These are phyloP conservation scores for Calocybe cyanea DNA, from an alignment of 768 basidiomycete genomes.

Conservation along the genomic window DNA sequence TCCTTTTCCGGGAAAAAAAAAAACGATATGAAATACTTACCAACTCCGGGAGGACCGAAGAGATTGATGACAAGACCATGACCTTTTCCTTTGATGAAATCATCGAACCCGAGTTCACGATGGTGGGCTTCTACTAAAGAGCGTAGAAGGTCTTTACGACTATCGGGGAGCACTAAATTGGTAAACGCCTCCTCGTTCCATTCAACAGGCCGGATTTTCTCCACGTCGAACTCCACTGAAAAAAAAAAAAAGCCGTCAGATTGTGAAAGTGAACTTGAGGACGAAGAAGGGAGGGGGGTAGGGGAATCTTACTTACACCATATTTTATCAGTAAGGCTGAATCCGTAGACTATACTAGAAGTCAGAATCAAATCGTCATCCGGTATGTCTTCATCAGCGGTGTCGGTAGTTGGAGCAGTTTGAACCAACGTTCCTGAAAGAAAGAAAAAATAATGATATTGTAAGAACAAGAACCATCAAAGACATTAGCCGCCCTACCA, in stretches of 20 bases:
- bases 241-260: neutral
- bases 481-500: too few species aligned
- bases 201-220: constrained; percentile 44
- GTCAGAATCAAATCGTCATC: constrained; percentile 55
- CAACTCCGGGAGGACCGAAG: constrained; percentile 55
- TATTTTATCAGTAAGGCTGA: constrained; percentile 54
- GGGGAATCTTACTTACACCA: constrained; percentile 53
- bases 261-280: neutral
- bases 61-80: constrained; percentile 45
- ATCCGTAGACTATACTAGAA: constrained; percentile 56
- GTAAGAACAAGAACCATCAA: too few species aligned
- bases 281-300: neutral
- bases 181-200: constrained; percentile 55
- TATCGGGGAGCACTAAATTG: constrained; percentile 48
- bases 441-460: too few species aligned
- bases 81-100: constrained; percentile 61
- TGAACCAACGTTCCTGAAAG: too few species aligned
- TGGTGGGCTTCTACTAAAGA: constrained; percentile 53
- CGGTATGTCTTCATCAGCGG: constrained; percentile 27
- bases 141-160: constrained; percentile 47
- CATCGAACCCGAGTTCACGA: constrained; percentile 45
- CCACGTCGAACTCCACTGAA: constrained; percentile 57
- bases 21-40: constrained; percentile 20
- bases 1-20: constrained; percentile 1
- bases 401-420: too few species aligned